These are phyloP conservation scores for Pholiota adiposa DNA, from an alignment of 1,284 basidiomycete species.

Conservation along the genomic window DNA sequence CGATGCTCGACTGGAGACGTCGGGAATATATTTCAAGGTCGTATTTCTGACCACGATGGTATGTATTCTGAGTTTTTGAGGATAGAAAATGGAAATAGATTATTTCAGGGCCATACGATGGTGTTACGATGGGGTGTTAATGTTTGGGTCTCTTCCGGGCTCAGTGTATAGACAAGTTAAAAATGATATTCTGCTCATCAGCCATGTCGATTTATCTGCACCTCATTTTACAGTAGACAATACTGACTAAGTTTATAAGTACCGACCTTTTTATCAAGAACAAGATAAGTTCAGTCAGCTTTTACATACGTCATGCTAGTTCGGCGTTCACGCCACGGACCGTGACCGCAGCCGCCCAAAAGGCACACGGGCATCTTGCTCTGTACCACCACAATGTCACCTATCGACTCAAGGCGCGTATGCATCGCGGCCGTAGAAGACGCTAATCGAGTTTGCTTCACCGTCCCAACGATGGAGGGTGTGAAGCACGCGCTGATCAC, in stretches of 20 bases:
- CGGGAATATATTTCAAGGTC: conserved; percentile 47
- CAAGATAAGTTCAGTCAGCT: too few species aligned
- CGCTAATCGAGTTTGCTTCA: conserved; percentile 15
- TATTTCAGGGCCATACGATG: conserved; percentile 53
- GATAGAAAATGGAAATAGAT: neutral
- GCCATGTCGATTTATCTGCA: too few species aligned
- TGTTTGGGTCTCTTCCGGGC: neutral
- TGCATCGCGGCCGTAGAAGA: conserved; percentile 17
- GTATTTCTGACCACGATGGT: conserved; percentile 49
- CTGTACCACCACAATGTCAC: conserved; percentile 11
- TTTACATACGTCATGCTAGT: too few species aligned
- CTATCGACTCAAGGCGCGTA: conserved; percentile 12
- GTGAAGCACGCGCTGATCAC: conserved; percentile 9
- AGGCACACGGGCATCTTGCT: neutral
- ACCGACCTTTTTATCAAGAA: too few species aligned
- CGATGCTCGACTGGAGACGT: conserved; percentile 63
- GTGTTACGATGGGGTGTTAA: conserved; percentile 48
- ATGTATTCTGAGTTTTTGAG: conserved; percentile 8
- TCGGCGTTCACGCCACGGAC: too few species aligned
- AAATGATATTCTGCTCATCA: too few species aligned
- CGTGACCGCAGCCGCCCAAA: neutral
- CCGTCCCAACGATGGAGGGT: conserved; percentile 17
- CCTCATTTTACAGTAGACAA: too few species aligned
- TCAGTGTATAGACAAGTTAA: too few species aligned
- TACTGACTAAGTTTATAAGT: too few species aligned